These are phyloP conservation scores for Odontarrhena argentea DNA, from an alignment of 345 rosid species.

Conservation along the genomic window DNA sequence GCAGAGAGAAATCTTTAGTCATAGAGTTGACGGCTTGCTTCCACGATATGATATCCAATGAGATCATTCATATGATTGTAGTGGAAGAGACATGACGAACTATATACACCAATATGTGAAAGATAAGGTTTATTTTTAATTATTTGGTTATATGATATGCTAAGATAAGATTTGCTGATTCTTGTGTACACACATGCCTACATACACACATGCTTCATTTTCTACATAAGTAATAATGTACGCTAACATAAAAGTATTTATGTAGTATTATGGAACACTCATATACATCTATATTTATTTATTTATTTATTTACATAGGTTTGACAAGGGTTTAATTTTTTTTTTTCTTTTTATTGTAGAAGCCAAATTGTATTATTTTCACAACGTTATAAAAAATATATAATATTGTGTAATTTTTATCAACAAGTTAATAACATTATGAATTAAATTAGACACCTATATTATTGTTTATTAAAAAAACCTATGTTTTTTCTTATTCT, in stretches of 20 bases:
- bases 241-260: neutral
- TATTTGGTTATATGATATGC: neutral
- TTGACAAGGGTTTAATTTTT: too few species aligned
- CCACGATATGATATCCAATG: constrained; percentile 36
- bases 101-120: constrained; percentile 13
- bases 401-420: too few species aligned
- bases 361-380: too few species aligned
- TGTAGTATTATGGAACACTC: too few species aligned
- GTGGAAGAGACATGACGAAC: constrained; percentile 38
- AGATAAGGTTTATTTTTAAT: neutral
- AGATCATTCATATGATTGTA: constrained; percentile 30
- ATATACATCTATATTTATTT: too few species aligned
- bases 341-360: too few species aligned
- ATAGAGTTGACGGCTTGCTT: constrained; percentile 36
- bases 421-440: too few species aligned
- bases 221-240: constrained; percentile 15
- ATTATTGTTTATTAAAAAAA: too few species aligned
- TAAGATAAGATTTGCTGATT: constrained; percentile 34
- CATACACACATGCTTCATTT: constrained; percentile 24
- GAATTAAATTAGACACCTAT: too few species aligned
- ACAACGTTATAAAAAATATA: too few species aligned
- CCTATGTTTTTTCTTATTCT: too few species aligned
- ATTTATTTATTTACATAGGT: too few species aligned
- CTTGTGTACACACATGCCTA: constrained; percentile 37
- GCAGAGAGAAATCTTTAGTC: constrained; percentile 27